Evolutionary conservation across 306 rosid genomes (phyloP).

Genomic region (Vigna reflexopilosa): DNA sequence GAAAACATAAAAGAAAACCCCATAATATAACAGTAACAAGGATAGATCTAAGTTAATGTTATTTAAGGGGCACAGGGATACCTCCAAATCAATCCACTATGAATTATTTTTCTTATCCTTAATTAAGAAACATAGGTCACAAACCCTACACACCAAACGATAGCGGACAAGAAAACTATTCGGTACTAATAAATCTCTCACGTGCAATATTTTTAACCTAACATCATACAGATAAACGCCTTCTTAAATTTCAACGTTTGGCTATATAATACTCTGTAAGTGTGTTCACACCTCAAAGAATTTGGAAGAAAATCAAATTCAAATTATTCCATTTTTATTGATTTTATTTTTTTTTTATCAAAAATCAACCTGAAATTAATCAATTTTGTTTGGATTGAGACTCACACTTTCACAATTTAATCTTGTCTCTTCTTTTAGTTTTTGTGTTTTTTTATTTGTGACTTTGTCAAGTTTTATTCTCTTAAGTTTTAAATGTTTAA

Average conservation of each 20-base stretch:
- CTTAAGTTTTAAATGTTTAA: no score
- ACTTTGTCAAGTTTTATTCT: no score
- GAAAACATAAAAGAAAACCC: no score
- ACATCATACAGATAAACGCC: constrained; percentile 18
- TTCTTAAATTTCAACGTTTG: constrained; percentile 21
- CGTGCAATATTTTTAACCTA: constrained; percentile 31
- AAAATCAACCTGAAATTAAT: no score
- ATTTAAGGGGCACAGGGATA: no score
- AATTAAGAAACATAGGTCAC: constrained; percentile 19
- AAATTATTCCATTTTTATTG: no score
- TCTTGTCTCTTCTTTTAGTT: no score
- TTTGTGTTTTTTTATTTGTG: no score
- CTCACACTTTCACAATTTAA: no score
- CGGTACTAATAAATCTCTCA: constrained; percentile 33
- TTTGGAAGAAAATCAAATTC: no score
- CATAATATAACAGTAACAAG: not conserved
- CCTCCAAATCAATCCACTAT: not conserved
- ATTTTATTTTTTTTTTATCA: no score
- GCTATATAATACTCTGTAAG: not conserved
- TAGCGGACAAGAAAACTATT: constrained; percentile 7
- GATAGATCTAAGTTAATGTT: not conserved
- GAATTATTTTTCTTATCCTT: not conserved
- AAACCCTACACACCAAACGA: constrained; percentile 1
- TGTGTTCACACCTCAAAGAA: not conserved
- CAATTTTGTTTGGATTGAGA: no score